Evolutionary conservation across 2,329 filamentous ascomycete genomes (phyloP).

Genomic region (Fusarium buxicola): DNA sequence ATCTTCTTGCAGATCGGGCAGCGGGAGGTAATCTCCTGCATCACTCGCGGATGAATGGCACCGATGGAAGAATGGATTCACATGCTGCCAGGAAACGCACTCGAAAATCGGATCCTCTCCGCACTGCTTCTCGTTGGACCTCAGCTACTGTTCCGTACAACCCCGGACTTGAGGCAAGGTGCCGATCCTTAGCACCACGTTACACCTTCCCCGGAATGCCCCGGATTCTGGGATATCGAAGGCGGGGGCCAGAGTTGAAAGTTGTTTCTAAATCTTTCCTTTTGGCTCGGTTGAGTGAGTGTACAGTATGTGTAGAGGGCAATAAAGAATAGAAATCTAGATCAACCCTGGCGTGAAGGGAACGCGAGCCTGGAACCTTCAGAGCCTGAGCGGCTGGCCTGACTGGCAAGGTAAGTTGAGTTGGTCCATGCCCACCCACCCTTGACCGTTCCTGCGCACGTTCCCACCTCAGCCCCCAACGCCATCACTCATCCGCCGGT

Average conservation of each 20-base stretch:
- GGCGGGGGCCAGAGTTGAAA: too few relatives aligned
- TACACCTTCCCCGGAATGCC: conserved; percentile 28
- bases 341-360: background rate
- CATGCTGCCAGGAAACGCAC: background rate
- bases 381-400: too few relatives aligned
- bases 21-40: background rate
- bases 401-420: background rate
- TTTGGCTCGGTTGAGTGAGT: too few relatives aligned
- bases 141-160: background rate
- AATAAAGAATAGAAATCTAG: background rate
- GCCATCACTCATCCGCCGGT: conserved; percentile 15
- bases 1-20: background rate
- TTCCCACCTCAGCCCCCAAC: conserved; percentile 30
- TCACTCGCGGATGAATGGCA: conserved; percentile 9
- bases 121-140: background rate
- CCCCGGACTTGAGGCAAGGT: conserved; percentile 28
- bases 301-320: background rate
- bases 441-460: conserved; percentile 35
- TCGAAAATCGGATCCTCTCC: conserved; percentile 3
- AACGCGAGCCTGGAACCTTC: background rate
- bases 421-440: conserved; percentile 33
- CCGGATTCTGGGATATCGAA: conserved; percentile 4
- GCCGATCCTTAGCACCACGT: conserved; percentile 22
- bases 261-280: too few relatives aligned
- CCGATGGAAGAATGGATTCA: conserved; percentile 8